Evolutionary conservation across 1,284 basidiomycete species (phyloP), one percentile per base, ranked within the genome.

Genomic region (Schizophyllum amplum): DNA sequence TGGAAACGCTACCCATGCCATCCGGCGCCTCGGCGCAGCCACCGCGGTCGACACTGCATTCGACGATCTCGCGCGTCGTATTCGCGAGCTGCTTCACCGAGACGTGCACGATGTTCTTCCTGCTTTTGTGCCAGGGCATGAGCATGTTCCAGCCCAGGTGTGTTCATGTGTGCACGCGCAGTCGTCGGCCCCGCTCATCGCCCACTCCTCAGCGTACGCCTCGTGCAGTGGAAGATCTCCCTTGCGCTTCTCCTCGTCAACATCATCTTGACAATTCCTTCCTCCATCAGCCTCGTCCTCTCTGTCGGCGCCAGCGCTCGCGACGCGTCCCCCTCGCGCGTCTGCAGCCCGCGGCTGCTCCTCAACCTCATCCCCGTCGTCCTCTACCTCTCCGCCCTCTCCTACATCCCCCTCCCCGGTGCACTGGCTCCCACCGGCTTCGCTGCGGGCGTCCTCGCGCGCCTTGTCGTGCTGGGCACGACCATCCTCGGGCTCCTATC

Each of bases 401-500:
- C 84, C 6, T 80, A 80, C 55, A 76, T 90, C 20, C 87, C 88
- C 1, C 72, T 90, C 9, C 87, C 87, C 2, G 57, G 70, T 20
- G 76, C 75, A 17, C 67, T 84, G 20, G 64, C 69, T 23, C 64
- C 73, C 4, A 66, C 75, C 27, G 76, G 76, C 53, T 64, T 76
- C 0, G 67, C 77, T 9, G 77, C 75, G 6, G 68, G 76, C 0
- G 74, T 77, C 0, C 69, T 87, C 1, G 74, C 83, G 3, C 79
- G 87, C 11, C 74, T 91, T n/a, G 79, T 86, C n/a, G 83, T 89
- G 4, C 69, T 90, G 24, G 88, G 88, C 2, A 89, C 84, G 0
- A 75, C 84, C 24, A 79, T 88, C 52, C 81, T 91, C 9, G 88
- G 88, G 1, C 64, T 83, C 1, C 72, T 91, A 1, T 88, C 87